Conservation (phyloP, 352 stramenopile species). For the Aphanomyces cochlioides region DNA sequence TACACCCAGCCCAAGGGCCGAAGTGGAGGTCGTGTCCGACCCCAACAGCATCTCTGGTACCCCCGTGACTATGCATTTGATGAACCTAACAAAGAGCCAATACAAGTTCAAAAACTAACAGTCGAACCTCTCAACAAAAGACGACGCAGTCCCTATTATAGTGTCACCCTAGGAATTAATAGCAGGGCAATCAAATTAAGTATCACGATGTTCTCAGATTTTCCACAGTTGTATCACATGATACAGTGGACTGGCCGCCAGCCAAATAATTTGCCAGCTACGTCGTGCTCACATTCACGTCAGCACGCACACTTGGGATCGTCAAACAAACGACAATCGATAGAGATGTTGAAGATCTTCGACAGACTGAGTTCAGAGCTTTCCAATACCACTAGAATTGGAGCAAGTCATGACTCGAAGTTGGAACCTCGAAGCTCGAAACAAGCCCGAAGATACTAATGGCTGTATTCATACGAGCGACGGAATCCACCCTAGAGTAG, state of each 20-base stretch:
- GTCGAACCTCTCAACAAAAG: constrained; percentile 52
- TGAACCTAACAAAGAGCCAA: constrained; percentile 78
- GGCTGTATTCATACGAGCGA: too few relatives aligned
- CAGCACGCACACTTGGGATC: neutral
- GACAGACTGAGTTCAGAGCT: neutral
- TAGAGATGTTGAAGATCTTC: neutral
- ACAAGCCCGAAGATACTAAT: constrained; percentile 10
- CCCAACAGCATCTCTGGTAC: too few relatives aligned
- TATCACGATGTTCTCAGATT: neutral
- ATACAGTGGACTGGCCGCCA: constrained; percentile 1
- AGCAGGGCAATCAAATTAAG: neutral
- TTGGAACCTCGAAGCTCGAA: constrained; percentile 8
- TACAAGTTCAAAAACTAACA: constrained; percentile 82
- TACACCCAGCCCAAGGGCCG: too few relatives aligned
- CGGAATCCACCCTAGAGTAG: too few relatives aligned
- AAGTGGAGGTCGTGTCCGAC: too few relatives aligned
- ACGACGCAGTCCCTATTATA: neutral
- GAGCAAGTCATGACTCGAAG: neutral
- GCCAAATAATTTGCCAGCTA: neutral
- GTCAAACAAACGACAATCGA: neutral
- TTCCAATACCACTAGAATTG: neutral
- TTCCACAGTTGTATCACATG: neutral
- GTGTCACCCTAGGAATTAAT: neutral
- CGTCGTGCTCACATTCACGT: neutral
- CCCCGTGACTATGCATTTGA: constrained; percentile 84